These are phyloP conservation scores for Geranomyces variabilis DNA, from an alignment of 192 early-diverging fungal genomes.

Conservation along the genomic window DNA sequence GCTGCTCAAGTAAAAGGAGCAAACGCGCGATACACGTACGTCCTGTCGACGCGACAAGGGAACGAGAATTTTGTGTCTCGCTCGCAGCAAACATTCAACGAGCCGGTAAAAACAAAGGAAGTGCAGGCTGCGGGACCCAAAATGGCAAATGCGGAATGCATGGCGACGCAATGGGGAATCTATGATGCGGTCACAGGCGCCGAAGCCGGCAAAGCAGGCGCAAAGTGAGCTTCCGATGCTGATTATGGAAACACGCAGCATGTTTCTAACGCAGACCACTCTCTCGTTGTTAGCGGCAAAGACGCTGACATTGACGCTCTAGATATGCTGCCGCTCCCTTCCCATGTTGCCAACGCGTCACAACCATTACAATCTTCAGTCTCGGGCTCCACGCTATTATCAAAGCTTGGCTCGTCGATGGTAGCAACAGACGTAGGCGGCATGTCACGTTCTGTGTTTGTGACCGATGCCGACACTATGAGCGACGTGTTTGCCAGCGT, in stretches of 20 bases:
- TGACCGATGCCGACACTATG: conserved; percentile 36
- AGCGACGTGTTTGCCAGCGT: conserved; percentile 33
- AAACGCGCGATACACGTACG: conserved; percentile 58
- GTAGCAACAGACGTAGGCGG: conserved; percentile 17
- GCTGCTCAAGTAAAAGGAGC: conserved; percentile 42
- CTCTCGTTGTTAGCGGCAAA: conserved; percentile 1
- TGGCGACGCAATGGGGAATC: conserved; percentile 53
- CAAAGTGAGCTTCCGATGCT: neutral
- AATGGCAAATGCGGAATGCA: conserved; percentile 44
- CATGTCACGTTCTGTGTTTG: conserved; percentile 32
- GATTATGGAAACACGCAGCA: too few species aligned
- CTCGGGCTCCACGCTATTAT: neutral
- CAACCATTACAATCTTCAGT: neutral
- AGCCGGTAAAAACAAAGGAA: conserved; percentile 55
- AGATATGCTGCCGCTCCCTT: neutral
- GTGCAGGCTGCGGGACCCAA: conserved; percentile 53
- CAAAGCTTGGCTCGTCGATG: conserved; percentile 16
- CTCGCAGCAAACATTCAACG: conserved; percentile 59
- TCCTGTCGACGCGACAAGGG: conserved; percentile 42
- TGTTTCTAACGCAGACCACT: neutral
- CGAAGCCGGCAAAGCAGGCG: neutral
- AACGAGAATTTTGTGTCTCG: conserved; percentile 59
- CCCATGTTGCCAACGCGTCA: neutral
- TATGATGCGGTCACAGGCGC: conserved; percentile 40
- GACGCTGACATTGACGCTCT: conserved; percentile 25